Percentiles rank a stretch among this genome's conserved stretches.
phyloP scores from a whole-genome alignment of 2,329 filamentous ascomycete genomes.

The Arthrinium puccinioides region DNA sequence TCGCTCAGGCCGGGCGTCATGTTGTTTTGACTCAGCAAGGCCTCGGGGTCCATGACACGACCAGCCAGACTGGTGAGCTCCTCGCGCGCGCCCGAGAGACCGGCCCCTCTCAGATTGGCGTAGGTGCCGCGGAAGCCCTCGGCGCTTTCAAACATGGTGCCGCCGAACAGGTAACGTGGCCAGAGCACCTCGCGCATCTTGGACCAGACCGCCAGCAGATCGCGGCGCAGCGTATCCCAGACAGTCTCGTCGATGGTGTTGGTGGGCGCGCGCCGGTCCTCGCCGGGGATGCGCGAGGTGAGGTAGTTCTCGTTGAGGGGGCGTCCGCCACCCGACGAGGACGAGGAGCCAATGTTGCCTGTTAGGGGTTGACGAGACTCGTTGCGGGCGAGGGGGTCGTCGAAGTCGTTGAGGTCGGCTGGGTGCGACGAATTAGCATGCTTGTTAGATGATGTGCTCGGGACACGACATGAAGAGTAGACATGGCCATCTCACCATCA shows the following conservation, averaged over 20 bases:
- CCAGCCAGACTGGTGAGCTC: conserved; percentile 55
- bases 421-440: conserved; percentile 2
- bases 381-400: conserved; percentile 67
- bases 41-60: conserved; percentile 57
- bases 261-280: conserved; percentile 77
- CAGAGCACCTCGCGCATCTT: conserved; percentile 98
- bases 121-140: conserved; percentile 53
- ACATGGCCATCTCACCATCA: conserved; percentile 51
- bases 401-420: conserved; percentile 88
- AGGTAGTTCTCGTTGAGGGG: conserved; percentile 71
- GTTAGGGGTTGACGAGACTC: conserved; percentile 69
- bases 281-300: conserved; percentile 82
- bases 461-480: not conserved
- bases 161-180: conserved; percentile 82
- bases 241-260: conserved; percentile 97
- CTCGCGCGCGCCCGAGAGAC: conserved; percentile 51
- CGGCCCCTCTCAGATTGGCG: conserved; percentile 51
- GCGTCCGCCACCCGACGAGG: conserved; percentile 35
- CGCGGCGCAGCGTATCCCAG: conserved; percentile 92
- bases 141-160: conserved; percentile 53
- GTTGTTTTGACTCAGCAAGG: conserved; percentile 50
- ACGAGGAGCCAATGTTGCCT: conserved; percentile 67
- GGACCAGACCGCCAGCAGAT: conserved; percentile 88
- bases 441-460: not conserved
- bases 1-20: conserved; percentile 90